phyloP scores from a whole-genome alignment of 345 rosid species.

The Brassica nigra region DNA sequence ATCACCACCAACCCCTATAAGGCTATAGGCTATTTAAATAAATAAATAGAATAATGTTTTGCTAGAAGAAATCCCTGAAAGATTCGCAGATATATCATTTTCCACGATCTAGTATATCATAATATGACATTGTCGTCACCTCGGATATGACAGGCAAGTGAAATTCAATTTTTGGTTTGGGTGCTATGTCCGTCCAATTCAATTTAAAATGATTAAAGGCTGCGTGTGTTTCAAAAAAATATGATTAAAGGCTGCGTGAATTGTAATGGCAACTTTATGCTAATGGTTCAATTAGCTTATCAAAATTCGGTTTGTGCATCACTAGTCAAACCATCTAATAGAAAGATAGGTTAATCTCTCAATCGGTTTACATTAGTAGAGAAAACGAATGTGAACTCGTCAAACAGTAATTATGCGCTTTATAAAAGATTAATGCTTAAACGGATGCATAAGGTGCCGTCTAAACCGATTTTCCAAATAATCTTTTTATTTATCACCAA shows the following conservation, averaged over 20 bases:
- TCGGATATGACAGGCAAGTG: conserved; percentile 3
- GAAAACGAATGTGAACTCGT: not conserved
- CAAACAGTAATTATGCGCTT: not conserved
- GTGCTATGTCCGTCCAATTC: not conserved
- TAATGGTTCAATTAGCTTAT: not conserved
- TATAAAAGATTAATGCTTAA: too few species aligned
- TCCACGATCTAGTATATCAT: conserved; percentile 13
- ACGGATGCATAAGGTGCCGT: too few species aligned
- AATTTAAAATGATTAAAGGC: not conserved
- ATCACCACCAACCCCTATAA: conserved; percentile 26
- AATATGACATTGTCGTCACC: conserved; percentile 14
- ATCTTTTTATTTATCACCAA: too few species aligned
- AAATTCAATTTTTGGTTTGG: conserved; percentile 10
- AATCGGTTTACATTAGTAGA: not conserved
- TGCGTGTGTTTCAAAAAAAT: not conserved
- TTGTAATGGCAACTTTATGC: not conserved
- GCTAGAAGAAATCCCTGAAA: not conserved
- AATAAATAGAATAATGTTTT: not conserved
- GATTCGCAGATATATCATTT: conserved; percentile 11
- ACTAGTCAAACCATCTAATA: not conserved
- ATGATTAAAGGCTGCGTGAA: not conserved
- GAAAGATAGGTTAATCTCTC: not conserved
- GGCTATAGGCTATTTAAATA: not conserved
- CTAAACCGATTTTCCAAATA: too few species aligned
- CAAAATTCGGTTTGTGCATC: not conserved